A percentile compares a stretch with the other conserved stretches of the same genome.
These are phyloP conservation scores for Glycyrrhiza uralensis DNA, from an alignment of 306 rosid genomes.

Conservation along the genomic window DNA sequence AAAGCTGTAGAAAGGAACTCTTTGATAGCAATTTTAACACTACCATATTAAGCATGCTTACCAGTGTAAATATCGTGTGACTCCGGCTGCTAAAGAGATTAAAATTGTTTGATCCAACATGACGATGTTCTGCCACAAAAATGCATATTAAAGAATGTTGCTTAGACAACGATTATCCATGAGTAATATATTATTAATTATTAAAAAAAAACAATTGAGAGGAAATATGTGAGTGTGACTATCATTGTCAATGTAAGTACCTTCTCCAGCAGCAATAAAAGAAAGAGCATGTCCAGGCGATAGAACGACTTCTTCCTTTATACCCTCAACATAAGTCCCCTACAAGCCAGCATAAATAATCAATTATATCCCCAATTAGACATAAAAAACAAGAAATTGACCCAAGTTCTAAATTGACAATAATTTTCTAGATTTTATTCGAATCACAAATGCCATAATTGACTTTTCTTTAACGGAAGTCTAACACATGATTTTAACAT, in stretches of 20 bases:
- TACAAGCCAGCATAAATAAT: slow-evolving; percentile 25
- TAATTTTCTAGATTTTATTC: neutral
- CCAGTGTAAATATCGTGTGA: slow-evolving; percentile 97
- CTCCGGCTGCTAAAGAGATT: slow-evolving; percentile 98
- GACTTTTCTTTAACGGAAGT: slow-evolving; percentile 6
- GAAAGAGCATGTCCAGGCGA: slow-evolving; percentile 99
- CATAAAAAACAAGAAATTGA: neutral
- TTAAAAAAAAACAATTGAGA: neutral
- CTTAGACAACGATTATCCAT: neutral
- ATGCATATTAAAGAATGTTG: slow-evolving; percentile 9
- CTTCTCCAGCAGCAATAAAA: slow-evolving; percentile 99
- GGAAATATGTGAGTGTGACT: neutral
- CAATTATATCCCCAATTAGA: slow-evolving; percentile 9
- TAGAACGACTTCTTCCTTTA: slow-evolving; percentile 96
- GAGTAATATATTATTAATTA: neutral
- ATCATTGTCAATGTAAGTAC: slow-evolving; percentile 39
- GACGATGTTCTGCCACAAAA: slow-evolving; percentile 87
- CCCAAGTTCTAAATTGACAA: slow-evolving; percentile 10
- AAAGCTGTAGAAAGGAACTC: neutral
- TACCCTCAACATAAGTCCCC: slow-evolving; percentile 99
- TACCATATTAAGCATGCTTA: slow-evolving; percentile 36
- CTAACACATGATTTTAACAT: neutral
- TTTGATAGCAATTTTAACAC: slow-evolving; percentile 13
- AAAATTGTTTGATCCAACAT: slow-evolving; percentile 97
- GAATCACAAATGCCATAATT: neutral